A percentile compares a stretch with the other conserved stretches of the same genome.
Conservation (phyloP, 106 monocot species). For the Gastrodia elata region DNA sequence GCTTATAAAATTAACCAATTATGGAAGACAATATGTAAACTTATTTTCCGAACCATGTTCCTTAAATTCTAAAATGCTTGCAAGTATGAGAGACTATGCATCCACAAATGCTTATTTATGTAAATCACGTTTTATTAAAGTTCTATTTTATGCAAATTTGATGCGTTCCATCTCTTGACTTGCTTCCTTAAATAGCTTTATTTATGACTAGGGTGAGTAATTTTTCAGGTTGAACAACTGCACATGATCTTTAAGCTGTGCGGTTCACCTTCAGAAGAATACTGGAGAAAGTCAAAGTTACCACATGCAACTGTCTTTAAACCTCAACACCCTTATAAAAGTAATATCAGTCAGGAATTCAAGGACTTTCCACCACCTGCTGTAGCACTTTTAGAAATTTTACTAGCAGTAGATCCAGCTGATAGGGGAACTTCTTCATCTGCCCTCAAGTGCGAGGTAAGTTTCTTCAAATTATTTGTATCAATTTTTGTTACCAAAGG, state of each 20-base stretch:
- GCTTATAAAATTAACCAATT: background rate
- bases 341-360: constrained; percentile 6
- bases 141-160: background rate
- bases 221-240: constrained; percentile 76
- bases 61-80: background rate
- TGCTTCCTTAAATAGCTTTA: background rate
- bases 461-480: background rate
- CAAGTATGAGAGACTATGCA: background rate
- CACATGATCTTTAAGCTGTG: constrained; percentile 96
- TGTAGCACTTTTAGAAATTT: constrained; percentile 7
- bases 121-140: background rate
- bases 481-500: background rate
- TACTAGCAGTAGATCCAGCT: constrained; percentile 9
- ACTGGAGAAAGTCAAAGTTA: constrained; percentile 59
- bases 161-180: background rate
- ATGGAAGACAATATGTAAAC: background rate
- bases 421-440: constrained; percentile 5
- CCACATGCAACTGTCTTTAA: constrained; percentile 58
- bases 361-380: constrained; percentile 2
- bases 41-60: background rate
- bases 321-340: constrained; percentile 57
- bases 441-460: constrained; percentile 4
- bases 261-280: constrained; percentile 82
- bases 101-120: background rate
- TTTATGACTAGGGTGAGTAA: background rate